Percentiles rank a stretch among this genome's conserved stretches.
Conservation (phyloP, 176 grass and related monocot species). For the Hordeum marinum region DNA sequence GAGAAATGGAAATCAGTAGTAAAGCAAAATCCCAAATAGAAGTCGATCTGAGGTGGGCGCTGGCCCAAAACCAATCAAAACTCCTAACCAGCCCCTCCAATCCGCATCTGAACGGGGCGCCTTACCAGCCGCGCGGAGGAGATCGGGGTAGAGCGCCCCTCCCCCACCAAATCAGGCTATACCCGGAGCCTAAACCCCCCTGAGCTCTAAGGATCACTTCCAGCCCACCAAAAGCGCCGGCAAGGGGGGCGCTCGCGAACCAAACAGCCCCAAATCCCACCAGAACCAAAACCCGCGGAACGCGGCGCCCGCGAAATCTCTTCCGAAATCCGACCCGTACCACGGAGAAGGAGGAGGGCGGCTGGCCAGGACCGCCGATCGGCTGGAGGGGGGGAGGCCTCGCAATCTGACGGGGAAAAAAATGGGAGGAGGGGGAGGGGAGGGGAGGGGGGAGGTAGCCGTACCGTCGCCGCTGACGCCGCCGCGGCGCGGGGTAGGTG, state of each 20-base stretch:
- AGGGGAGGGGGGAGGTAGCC: neutral
- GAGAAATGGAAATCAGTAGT: neutral
- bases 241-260: neutral
- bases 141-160: neutral
- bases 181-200: neutral
- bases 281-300: neutral
- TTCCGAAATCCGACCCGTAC: neutral
- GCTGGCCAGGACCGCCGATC: neutral
- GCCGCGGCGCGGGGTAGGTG: neutral
- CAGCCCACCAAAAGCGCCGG: neutral
- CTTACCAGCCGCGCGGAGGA: neutral
- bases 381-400: no score
- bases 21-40: neutral
- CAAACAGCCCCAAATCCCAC: neutral
- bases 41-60: neutral
- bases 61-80: neutral
- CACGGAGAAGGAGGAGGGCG: neutral
- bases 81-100: neutral
- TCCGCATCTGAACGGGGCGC: neutral
- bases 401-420: neutral
- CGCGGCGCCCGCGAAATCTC: neutral
- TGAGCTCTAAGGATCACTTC: neutral
- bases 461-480: neutral
- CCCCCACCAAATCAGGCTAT: neutral
- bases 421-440: accelerated